Conservation (phyloP, 352 stramenopile species). For the Phytopythium oedochilum region DNA sequence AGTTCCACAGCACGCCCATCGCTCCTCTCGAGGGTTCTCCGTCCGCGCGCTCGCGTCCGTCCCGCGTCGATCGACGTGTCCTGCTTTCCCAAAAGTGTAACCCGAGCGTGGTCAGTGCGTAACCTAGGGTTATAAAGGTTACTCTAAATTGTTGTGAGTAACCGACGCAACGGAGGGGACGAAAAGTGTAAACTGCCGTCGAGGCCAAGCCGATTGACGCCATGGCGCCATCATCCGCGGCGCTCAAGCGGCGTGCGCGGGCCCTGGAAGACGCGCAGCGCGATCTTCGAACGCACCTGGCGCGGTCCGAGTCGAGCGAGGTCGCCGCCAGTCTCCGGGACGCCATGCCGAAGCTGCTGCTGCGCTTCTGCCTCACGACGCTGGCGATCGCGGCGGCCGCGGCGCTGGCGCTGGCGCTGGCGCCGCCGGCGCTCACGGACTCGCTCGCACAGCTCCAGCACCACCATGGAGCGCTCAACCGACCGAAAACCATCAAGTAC, state of each 20-base stretch:
- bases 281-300: neutral
- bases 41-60: neutral
- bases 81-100: neutral
- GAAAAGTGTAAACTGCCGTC: too few relatives aligned
- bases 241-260: conserved; percentile 4
- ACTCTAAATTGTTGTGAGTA: too few relatives aligned
- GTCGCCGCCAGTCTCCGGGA: conserved; percentile 8
- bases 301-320: conserved; percentile 1
- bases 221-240: too few relatives aligned
- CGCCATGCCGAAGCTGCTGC: conserved; percentile 27
- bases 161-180: too few relatives aligned
- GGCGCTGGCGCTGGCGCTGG: conserved; percentile 9
- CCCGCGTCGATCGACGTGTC: neutral
- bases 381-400: conserved; percentile 21
- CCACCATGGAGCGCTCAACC: conserved; percentile 1
- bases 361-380: conserved; percentile 22
- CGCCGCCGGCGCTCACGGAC: conserved; percentile 4
- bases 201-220: too few relatives aligned
- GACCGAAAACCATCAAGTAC: conserved; percentile 15
- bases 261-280: neutral
- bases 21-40: neutral
- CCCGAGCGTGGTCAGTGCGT: too few relatives aligned
- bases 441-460: neutral
- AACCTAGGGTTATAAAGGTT: too few relatives aligned
- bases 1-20: conserved; percentile 88